Evolutionary conservation across 140 eudicot species (phyloP).

Genomic region (Erigeron philadelphicus): DNA sequence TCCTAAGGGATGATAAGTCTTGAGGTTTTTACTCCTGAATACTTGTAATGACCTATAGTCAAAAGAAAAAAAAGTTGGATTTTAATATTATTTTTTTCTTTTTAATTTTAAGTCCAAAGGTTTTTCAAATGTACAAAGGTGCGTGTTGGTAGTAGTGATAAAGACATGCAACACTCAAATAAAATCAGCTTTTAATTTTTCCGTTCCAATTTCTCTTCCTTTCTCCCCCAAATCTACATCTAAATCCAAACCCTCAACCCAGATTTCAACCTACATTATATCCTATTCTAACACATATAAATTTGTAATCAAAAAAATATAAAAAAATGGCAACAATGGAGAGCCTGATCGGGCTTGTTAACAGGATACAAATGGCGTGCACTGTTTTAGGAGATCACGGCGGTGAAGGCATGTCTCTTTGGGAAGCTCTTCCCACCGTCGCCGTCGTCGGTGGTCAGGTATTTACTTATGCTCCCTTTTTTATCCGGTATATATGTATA

Average conservation of each 20-base stretch:
- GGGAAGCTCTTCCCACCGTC: conserved; percentile 99
- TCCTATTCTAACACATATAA: not conserved
- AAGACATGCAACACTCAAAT: conserved; percentile 17
- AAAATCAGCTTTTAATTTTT: conserved; percentile 21
- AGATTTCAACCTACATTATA: conserved; percentile 23
- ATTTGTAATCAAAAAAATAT: not conserved
- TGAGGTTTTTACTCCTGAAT: too few relatives aligned
- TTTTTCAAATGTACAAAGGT: conserved; percentile 10
- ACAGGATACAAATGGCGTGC: conserved; percentile 88
- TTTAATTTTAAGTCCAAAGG: not conserved
- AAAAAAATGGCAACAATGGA: conserved; percentile 81
- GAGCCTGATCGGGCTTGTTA: conserved; percentile 91
- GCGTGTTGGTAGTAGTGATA: not conserved
- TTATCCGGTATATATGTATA: not conserved
- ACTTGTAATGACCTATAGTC: too few relatives aligned
- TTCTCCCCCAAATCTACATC: conserved; percentile 32
- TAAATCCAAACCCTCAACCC: conserved; percentile 17
- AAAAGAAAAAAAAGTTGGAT: too few relatives aligned
- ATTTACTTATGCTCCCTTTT: not conserved
- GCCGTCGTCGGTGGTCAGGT: conserved; percentile 99
- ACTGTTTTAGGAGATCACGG: conserved; percentile 97
- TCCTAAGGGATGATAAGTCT: too few relatives aligned
- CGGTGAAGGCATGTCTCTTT: conserved; percentile 90
- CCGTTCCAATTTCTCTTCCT: conserved; percentile 14
- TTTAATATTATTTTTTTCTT: too few relatives aligned